A percentile compares a stretch with the other conserved stretches of the same genome.
These are phyloP conservation scores for Scytalidium lignicola DNA, from an alignment of 2,329 filamentous ascomycete genomes.

Conservation along the genomic window DNA sequence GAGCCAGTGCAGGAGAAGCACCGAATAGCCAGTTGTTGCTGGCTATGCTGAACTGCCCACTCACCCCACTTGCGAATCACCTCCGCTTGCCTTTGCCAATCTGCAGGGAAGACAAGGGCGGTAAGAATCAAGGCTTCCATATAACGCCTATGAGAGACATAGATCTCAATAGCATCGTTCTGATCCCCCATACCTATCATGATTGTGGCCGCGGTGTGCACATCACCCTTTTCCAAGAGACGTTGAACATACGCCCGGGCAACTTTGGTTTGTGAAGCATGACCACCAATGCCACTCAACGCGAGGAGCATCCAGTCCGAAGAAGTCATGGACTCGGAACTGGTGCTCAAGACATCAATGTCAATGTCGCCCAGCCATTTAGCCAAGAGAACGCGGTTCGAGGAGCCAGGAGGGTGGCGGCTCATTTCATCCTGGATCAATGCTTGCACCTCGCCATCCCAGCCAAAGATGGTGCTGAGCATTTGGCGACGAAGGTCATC, in stretches of 20 bases:
- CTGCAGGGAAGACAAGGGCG: slow-evolving; percentile 72
- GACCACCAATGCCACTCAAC: slow-evolving; percentile 76
- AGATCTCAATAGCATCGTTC: slow-evolving; percentile 94
- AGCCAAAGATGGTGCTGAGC: slow-evolving; percentile 91
- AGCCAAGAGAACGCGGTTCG: slow-evolving; percentile 74
- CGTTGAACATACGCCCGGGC: slow-evolving; percentile 87
- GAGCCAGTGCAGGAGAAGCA: slow-evolving; percentile 88
- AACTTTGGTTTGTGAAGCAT: slow-evolving; percentile 79
- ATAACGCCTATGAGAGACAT: slow-evolving; percentile 83
- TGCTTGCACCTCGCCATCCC: slow-evolving; percentile 78
- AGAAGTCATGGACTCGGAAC: slow-evolving; percentile 81
- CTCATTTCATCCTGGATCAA: slow-evolving; percentile 80
- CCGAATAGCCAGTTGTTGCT: slow-evolving; percentile 85
- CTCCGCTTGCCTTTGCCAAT: slow-evolving; percentile 87
- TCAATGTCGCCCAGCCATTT: slow-evolving; percentile 91
- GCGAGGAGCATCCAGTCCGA: slow-evolving; percentile 97
- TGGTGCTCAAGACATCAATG: slow-evolving; percentile 73
- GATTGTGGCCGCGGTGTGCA: slow-evolving; percentile 89
- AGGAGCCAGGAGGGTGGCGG: slow-evolving; percentile 66
- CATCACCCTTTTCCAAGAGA: slow-evolving; percentile 80
- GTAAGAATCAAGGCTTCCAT: slow-evolving; percentile 91
- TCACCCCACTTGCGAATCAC: slow-evolving; percentile 95
- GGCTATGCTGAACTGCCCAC: slow-evolving; percentile 77
- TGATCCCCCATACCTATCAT: slow-evolving; percentile 87
- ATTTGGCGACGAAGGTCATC: slow-evolving; percentile 85